Evolutionary conservation across 106 monocot genomes (phyloP).

Genomic region (Amphibolis antarctica): DNA sequence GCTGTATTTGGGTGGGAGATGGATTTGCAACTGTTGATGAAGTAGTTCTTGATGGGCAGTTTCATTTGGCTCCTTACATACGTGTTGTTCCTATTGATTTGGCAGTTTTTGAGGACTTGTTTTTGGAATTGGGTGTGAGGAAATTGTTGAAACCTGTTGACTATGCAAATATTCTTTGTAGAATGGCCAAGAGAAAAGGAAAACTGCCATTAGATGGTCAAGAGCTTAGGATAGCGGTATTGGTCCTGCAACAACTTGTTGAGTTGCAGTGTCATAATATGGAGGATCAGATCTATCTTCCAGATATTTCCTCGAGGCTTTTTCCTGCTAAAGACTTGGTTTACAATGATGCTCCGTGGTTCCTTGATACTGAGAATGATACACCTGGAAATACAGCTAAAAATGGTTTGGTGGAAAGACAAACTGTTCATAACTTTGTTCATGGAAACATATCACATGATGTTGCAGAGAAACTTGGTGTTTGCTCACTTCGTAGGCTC

Average conservation of each 20-base stretch:
- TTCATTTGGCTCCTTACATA: conserved; percentile 94
- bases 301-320: conserved; percentile 61
- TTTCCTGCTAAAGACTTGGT: conserved; percentile 69
- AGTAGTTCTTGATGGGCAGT: conserved; percentile 87
- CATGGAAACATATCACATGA: conserved; percentile 94
- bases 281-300: conserved; percentile 49
- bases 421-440: conserved; percentile 60
- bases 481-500: conserved; percentile 79
- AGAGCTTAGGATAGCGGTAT: conserved; percentile 55
- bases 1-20: conserved; percentile 99
- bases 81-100: conserved; percentile 96
- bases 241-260: conserved; percentile 63
- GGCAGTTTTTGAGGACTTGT: conserved; percentile 81
- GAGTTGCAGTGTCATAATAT: conserved; percentile 65
- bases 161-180: conserved; percentile 77
- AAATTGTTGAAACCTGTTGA: conserved; percentile 61
- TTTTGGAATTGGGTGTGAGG: conserved; percentile 72
- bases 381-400: conserved; percentile 24
- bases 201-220: conserved; percentile 42
- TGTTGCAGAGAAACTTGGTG: conserved; percentile 89
- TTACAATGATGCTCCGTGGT: conserved; percentile 98
- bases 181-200: conserved; percentile 66
- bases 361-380: conserved; percentile 48
- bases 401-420: conserved; percentile 24
- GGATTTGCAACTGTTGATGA: conserved; percentile 91